Conservation (phyloP, 306 rosid genomes). For the Acmispon strigosus region DNA sequence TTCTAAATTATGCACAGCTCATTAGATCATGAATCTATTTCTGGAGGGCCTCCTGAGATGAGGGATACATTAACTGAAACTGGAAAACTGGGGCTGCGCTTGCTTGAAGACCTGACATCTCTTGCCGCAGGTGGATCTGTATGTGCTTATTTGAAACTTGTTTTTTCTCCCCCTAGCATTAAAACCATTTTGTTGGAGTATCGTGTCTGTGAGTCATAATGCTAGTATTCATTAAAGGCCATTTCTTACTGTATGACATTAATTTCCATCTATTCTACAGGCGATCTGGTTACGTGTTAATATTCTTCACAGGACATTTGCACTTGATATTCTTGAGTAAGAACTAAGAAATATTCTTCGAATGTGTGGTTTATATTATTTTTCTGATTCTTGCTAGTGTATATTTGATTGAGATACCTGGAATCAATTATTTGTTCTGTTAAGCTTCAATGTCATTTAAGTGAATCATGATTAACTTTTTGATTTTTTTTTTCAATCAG, state of each 20-base stretch:
- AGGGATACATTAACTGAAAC: constrained; percentile 70
- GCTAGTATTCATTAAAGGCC: constrained; percentile 8
- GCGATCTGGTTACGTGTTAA: constrained; percentile 72
- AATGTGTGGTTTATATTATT: constrained; percentile 8
- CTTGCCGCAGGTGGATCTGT: constrained; percentile 99
- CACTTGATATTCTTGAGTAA: constrained; percentile 90
- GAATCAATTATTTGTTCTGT: background rate
- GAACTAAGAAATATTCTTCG: constrained; percentile 38
- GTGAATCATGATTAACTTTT: background rate
- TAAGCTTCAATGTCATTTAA: constrained; percentile 1
- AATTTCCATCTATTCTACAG: constrained; percentile 40
- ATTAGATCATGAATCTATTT: constrained; percentile 48
- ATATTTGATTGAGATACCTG: constrained; percentile 13
- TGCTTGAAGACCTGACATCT: constrained; percentile 98
- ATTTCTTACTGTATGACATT: constrained; percentile 23
- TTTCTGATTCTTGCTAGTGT: background rate
- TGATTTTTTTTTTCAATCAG: background rate
- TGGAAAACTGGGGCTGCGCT: constrained; percentile 84
- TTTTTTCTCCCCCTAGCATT: constrained; percentile 9
- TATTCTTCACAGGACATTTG: constrained; percentile 77
- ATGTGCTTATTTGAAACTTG: constrained; percentile 63
- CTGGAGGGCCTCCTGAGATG: constrained; percentile 49
- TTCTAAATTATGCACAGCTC: constrained; percentile 41
- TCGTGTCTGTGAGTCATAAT: constrained; percentile 11
- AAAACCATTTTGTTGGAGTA: constrained; percentile 6